Base-by-base conservation (phyloP, 1,139 yeast species). In the Geotrichum bryndzae region DNA sequence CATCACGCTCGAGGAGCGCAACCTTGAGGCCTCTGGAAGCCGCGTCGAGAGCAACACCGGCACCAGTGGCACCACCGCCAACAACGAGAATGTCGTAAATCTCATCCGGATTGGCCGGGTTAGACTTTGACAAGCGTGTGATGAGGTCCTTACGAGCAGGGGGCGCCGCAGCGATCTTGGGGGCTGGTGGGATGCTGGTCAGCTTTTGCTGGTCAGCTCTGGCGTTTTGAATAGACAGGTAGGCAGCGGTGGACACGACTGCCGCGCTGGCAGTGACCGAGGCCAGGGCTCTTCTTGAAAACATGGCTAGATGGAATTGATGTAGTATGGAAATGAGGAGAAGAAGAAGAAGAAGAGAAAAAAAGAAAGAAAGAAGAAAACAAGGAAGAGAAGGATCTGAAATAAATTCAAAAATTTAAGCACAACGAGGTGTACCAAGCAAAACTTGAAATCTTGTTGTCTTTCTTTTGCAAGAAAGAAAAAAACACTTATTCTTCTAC, bases 51-150 rank as follows among this genome's bases (percentile, higher is more conserved):
- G 97, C 98, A 57, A 91, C 84, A 62, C 98, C 98, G 7, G 97
- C 79, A 66, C 98, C 98, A 23, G 95, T 87, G 50, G 98, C 97
- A 74, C 98, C 98, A 67, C 97, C 98, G 63, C 98, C 98, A 67
- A 92, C 86, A 67, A 92, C 81, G 67, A 92, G 76, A 41, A 92
- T 83, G 73, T 92, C 98, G 71, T 85, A 92, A 54, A 60, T 62
- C 25, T 63, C 67, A 23, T 65, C 54, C 27, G 52, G 60, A 58
- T 58, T 54, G 8, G 58, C 56, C 25, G 57, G 56, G 18, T 23
- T 54, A 23, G 63, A 54, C 52, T 52, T 54, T 25, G 48, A 35
- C 22, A 61, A 58, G 15, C 58, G 53, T 4, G 55, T 41, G 31
- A 61, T 54, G 54, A 58, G 59, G 11, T 55, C 54, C 11, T 33